phyloP scores from a whole-genome alignment of 176 grass and related monocot genomes.

The barley (Hordeum vulgare) region MorexV3_pseudomolecules_assembly NC_058521.1:586552768-586553267 shows the following conservation, averaged over 20 bases:
- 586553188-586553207: background rate
- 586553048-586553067: too few species aligned
- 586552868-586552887: background rate
- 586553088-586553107: conserved; percentile 66
- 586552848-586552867: background rate
- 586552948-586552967: conserved; percentile 56
- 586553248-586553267: conserved; percentile 51
- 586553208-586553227: background rate
- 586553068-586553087: background rate
- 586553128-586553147: conserved; percentile 60
- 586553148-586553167: conserved; percentile 81
- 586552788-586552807: background rate
- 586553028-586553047: background rate
- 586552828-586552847: background rate
- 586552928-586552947: conserved; percentile 58
- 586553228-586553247: conserved; percentile 18
- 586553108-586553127: conserved; percentile 74
- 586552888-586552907: too few species aligned
- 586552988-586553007: conserved; percentile 58
- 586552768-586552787: background rate
- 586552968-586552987: conserved; percentile 56
- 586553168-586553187: conserved; percentile 44
- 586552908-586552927: background rate
- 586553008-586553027: conserved; percentile 56
- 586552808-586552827: background rate